Conservation (phyloP, 2,329 filamentous ascomycete species). For the Colletotrichum caudatum region DNA sequence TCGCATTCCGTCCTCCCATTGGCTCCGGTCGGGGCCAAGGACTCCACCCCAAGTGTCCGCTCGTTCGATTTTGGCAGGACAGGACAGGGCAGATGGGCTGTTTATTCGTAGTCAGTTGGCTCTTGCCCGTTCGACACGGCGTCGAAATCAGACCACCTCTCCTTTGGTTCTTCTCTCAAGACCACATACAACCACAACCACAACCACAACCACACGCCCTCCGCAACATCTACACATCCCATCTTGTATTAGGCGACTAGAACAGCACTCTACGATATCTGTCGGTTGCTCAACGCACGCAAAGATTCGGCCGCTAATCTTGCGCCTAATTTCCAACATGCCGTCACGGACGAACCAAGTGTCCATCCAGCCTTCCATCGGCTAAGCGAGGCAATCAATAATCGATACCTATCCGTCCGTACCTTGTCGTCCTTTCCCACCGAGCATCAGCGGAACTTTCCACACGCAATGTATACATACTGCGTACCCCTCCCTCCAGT, state of each 20-base stretch:
- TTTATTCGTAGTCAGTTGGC: conserved; percentile 9
- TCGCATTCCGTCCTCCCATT: not conserved
- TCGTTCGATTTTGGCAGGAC: conserved; percentile 33
- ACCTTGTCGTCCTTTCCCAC: not conserved
- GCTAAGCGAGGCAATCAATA: not conserved
- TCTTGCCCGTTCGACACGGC: conserved; percentile 36
- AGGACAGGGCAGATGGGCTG: conserved; percentile 7
- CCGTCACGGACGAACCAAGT: not conserved
- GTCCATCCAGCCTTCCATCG: no score
- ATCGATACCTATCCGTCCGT: not conserved
- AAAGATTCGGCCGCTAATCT: no score
- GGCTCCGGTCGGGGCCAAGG: conserved; percentile 16
- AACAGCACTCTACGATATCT: not conserved
- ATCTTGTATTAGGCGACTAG: not conserved
- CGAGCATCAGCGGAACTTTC: not conserved
- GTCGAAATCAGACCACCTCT: conserved; percentile 36
- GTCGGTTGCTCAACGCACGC: not conserved
- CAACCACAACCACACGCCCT: not conserved
- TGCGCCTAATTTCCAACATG: not conserved
- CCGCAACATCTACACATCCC: not conserved
- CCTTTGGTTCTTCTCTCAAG: conserved; percentile 13
- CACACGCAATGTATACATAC: no score
- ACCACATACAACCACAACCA: no score
- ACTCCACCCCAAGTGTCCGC: not conserved
- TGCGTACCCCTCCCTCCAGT: not conserved